phyloP scores from a whole-genome alignment of 805 yeast genomes.

The Yamadazyma paraphyllophila region DNA sequence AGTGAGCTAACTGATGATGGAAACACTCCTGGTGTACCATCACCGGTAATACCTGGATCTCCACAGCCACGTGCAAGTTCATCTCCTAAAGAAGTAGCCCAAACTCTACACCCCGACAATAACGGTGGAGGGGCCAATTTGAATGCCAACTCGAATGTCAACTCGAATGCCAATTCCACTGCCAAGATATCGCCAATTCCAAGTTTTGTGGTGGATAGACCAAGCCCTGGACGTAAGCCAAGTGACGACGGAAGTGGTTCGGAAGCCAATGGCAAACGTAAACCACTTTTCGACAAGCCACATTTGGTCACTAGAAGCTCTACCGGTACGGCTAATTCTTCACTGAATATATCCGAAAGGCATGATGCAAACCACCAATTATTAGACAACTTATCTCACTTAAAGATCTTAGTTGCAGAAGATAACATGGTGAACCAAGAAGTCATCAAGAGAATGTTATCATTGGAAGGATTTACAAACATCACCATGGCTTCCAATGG shows the following conservation, averaged over 20 bases:
- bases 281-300: conserved; percentile 37
- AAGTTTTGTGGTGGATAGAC: not conserved
- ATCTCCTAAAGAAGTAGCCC: conserved; percentile 1
- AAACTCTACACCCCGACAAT: not conserved
- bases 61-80: conserved; percentile 2
- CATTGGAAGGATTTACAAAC: conserved; percentile 71
- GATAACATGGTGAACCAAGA: conserved; percentile 94
- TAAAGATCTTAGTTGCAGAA: conserved; percentile 80
- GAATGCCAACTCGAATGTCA: no score
- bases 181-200: not conserved
- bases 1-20: not conserved
- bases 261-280: not conserved
- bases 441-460: conserved; percentile 85
- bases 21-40: not conserved
- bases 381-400: conserved; percentile 21
- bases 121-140: no score
- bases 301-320: conserved; percentile 45
- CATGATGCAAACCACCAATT: conserved; percentile 7
- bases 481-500: conserved; percentile 88
- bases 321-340: conserved; percentile 51
- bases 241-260: conserved; percentile 6
- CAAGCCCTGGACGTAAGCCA: conserved; percentile 3
- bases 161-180: no score
- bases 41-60: not conserved
- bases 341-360: conserved; percentile 7